phyloP scores from a whole-genome alignment of 225 moss, liverwort and hornwort species.

The Lunularia cruciata region DNA sequence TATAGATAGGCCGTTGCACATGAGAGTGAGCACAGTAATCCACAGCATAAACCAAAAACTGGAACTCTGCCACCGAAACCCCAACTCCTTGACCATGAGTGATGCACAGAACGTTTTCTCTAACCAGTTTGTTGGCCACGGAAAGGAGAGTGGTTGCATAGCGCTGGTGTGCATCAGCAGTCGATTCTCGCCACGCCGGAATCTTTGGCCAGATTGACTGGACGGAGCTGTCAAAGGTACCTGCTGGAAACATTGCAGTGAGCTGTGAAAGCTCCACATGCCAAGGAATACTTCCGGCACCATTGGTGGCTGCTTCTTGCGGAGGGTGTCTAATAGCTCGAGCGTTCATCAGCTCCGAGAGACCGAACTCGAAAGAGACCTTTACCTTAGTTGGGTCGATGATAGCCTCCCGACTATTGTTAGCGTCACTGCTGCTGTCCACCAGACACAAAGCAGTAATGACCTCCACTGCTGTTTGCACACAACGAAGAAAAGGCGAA shows the following conservation, averaged over 20 bases:
- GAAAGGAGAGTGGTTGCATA: conserved; percentile 35
- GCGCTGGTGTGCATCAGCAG: conserved; percentile 23
- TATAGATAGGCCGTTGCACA: conserved; percentile 33
- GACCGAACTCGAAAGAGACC: conserved; percentile 64
- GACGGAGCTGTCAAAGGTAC: conserved; percentile 50
- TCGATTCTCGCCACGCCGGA: conserved; percentile 24
- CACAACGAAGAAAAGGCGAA: conserved; percentile 75
- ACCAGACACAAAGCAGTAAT: conserved; percentile 56
- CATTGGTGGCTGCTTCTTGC: conserved; percentile 16
- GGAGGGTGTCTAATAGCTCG: conserved; percentile 57
- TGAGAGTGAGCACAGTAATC: conserved; percentile 33
- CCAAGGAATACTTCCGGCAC: conserved; percentile 33
- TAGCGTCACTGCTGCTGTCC: conserved; percentile 39
- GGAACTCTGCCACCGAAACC: conserved; percentile 28
- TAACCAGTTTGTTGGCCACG: conserved; percentile 40
- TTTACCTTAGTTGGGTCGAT: conserved; percentile 47
- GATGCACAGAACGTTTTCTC: conserved; percentile 53
- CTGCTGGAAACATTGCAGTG: conserved; percentile 47
- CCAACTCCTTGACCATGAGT: conserved; percentile 43
- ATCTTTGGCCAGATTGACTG: conserved; percentile 42
- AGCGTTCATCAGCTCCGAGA: conserved; percentile 64
- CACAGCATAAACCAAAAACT: conserved; percentile 31
- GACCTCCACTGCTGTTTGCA: conserved; percentile 66
- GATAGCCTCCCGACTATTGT: conserved; percentile 2
- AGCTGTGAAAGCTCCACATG: conserved; percentile 49